These are phyloP conservation scores for Phellinidium pouzarii DNA, from an alignment of 1,284 basidiomycete genomes.

Conservation along the genomic window DNA sequence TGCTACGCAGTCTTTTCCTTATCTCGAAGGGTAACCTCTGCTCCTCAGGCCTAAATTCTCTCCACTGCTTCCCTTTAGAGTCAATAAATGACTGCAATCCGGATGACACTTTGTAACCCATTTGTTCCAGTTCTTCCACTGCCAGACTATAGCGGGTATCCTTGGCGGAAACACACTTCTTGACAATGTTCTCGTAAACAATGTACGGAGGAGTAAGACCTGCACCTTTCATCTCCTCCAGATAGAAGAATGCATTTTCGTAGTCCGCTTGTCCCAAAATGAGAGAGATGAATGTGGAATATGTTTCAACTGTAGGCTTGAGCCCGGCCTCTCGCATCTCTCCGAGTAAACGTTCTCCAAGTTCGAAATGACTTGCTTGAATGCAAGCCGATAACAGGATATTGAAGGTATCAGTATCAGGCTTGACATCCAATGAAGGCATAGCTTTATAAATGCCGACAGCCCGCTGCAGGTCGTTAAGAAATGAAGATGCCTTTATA, in stretches of 20 bases:
- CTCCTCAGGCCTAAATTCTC: not conserved
- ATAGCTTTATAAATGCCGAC: slow-evolving; percentile 69
- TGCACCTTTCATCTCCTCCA: slow-evolving; percentile 78
- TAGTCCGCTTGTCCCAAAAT: slow-evolving; percentile 66
- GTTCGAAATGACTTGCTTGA: slow-evolving; percentile 42
- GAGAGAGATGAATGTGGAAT: slow-evolving; percentile 59
- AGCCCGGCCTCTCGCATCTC: slow-evolving; percentile 55
- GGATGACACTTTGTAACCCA: slow-evolving; percentile 34
- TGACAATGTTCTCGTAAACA: slow-evolving; percentile 58
- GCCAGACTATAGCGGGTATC: slow-evolving; percentile 66
- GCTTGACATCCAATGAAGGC: slow-evolving; percentile 45
- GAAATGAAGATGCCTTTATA: slow-evolving; percentile 53
- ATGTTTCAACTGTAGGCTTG: slow-evolving; percentile 51
- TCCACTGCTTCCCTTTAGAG: slow-evolving; percentile 23
- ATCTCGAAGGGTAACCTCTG: slow-evolving; percentile 6
- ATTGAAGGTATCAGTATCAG: slow-evolving; percentile 66
- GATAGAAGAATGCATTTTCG: slow-evolving; percentile 82
- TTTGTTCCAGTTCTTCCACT: slow-evolving; percentile 60
- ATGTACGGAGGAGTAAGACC: slow-evolving; percentile 45
- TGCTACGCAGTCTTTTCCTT: not conserved
- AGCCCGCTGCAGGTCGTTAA: slow-evolving; percentile 69
- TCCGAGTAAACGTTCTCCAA: slow-evolving; percentile 54
- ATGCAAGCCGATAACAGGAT: slow-evolving; percentile 61
- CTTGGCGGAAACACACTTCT: slow-evolving; percentile 46
- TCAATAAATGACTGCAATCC: slow-evolving; percentile 32